phyloP scores from a whole-genome alignment of 768 basidiomycete species.

The Coprinopsis cinerea region DNA sequence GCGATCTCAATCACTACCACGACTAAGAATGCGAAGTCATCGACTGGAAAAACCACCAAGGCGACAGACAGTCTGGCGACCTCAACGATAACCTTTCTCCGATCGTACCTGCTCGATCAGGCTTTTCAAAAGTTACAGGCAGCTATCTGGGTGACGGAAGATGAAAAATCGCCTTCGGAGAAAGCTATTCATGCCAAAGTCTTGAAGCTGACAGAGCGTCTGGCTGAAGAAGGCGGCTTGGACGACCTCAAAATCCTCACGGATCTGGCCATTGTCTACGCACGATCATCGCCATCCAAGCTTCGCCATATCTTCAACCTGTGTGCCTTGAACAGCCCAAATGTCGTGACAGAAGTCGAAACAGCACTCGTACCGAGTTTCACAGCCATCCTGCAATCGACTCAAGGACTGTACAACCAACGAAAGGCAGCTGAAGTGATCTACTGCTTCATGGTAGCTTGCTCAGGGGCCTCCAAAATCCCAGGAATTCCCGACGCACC shows the following conservation, averaged over 20 bases:
- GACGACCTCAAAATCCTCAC: conserved; percentile 50
- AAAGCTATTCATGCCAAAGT: conserved; percentile 41
- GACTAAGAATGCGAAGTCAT: background rate
- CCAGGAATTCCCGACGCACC: conserved; percentile 30
- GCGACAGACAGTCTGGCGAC: background rate
- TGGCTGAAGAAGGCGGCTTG: conserved; percentile 40
- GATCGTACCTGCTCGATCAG: conserved; percentile 44
- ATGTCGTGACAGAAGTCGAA: conserved; percentile 26
- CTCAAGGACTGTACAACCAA: conserved; percentile 53
- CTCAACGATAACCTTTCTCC: conserved; percentile 5
- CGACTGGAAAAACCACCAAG: background rate
- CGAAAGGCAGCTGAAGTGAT: conserved; percentile 60
- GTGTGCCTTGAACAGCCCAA: conserved; percentile 31
- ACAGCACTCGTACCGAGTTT: conserved; percentile 54
- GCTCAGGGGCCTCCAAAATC: conserved; percentile 9
- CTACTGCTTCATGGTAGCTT: conserved; percentile 44
- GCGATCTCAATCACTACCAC: background rate
- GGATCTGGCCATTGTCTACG: conserved; percentile 58
- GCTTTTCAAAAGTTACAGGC: conserved; percentile 47
- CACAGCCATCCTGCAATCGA: conserved; percentile 39
- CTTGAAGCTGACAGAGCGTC: conserved; percentile 40
- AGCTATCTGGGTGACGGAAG: conserved; percentile 49
- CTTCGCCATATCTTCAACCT: conserved; percentile 24
- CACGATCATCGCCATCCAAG: conserved; percentile 35
- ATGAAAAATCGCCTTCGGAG: conserved; percentile 30